These are phyloP conservation scores for Mycogone perniciosa DNA, from an alignment of 2,329 filamentous ascomycete species.

Conservation along the genomic window DNA sequence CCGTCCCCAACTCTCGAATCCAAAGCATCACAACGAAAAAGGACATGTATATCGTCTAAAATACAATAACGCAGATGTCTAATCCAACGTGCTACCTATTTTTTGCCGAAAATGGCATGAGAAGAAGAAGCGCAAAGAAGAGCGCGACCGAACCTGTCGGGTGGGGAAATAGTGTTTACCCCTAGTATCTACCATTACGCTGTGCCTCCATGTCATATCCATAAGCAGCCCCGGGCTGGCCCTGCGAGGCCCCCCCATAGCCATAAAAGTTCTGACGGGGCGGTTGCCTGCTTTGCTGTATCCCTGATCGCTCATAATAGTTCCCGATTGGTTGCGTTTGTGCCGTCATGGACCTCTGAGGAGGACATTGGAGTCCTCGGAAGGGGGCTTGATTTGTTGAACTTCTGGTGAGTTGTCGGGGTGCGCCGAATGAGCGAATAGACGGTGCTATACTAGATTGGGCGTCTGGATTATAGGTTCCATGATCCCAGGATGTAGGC, in stretches of 20 bases:
- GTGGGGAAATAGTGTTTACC: constrained; percentile 5
- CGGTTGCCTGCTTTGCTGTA: constrained; percentile 18
- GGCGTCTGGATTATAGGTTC: too few species aligned
- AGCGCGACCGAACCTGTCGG: constrained; percentile 11
- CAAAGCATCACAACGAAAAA: background rate
- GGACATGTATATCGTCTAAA: background rate
- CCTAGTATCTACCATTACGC: constrained; percentile 23
- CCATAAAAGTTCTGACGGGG: background rate
- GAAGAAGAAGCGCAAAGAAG: constrained; percentile 2
- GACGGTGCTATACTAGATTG: constrained; percentile 12
- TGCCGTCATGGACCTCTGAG: constrained; percentile 41
- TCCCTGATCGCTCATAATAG: constrained; percentile 23
- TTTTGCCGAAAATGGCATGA: constrained; percentile 3
- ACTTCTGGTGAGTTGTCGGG: constrained; percentile 28
- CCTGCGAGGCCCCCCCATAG: background rate
- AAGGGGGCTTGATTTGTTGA: constrained; percentile 32
- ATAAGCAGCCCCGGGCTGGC: constrained; percentile 19
- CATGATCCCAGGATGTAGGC: constrained; percentile 10
- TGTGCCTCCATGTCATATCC: constrained; percentile 34
- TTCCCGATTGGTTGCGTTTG: constrained; percentile 24
- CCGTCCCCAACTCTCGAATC: too few species aligned
- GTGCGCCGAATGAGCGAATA: constrained; percentile 20
- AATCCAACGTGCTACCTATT: background rate
- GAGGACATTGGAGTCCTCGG: constrained; percentile 24
- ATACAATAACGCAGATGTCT: background rate